phyloP scores from a whole-genome alignment of 1,139 yeast species.

The Debaryomycetaceae sp. region DNA sequence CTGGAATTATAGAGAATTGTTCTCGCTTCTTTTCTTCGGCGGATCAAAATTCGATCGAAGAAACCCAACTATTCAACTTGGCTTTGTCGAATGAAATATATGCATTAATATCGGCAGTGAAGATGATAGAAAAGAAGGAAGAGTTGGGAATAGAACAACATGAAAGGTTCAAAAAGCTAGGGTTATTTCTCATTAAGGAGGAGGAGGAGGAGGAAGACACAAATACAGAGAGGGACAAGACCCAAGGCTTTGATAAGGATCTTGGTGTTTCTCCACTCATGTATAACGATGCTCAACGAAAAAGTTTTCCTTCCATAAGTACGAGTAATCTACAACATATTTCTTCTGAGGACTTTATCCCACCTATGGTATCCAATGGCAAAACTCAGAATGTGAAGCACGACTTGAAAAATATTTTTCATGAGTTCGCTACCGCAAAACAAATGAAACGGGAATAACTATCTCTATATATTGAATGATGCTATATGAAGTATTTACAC shows the following conservation, averaged over 20 bases:
- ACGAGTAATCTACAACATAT: conserved; percentile 4
- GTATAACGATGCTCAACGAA: neutral
- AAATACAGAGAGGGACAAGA: neutral
- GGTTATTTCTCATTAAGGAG: neutral
- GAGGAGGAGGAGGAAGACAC: neutral
- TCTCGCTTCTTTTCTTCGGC: neutral
- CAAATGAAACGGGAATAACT: conserved; percentile 5
- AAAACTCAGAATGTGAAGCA: neutral
- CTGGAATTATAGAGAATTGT: neutral
- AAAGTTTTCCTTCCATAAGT: conserved; percentile 3
- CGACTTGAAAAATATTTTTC: conserved; percentile 1
- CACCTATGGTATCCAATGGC: neutral
- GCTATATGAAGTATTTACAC: neutral
- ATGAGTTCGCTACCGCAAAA: conserved; percentile 3
- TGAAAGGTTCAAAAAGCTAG: conserved; percentile 1
- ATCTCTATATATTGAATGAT: neutral
- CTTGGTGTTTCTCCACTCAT: neutral
- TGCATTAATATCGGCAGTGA: conserved; percentile 20
- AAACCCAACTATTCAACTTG: conserved; percentile 8
- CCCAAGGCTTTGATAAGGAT: neutral
- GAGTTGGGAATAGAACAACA: neutral
- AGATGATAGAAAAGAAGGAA: conserved; percentile 10
- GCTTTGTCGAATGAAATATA: conserved; percentile 20
- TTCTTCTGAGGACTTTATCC: conserved; percentile 2
- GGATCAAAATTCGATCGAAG: neutral